phyloP scores from a whole-genome alignment of 495 filamentous ascomycete genomes.

The Talaromyces nanjingensis region DNA sequence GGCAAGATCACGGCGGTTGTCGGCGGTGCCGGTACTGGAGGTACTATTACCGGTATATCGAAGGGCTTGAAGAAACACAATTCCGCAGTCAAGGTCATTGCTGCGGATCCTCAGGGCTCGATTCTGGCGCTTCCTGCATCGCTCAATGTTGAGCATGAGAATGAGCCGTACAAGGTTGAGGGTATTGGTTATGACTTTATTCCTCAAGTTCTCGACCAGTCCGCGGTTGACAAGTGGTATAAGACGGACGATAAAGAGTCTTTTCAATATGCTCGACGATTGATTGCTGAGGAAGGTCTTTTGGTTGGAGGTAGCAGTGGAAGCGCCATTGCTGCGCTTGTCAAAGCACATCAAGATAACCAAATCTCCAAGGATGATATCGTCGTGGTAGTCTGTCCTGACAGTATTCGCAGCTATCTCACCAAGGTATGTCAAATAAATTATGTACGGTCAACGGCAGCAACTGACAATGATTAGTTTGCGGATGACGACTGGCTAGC shows the following conservation, averaged over 20 bases:
- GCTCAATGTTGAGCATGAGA: slow-evolving; percentile 70
- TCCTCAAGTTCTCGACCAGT: slow-evolving; percentile 81
- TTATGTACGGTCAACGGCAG: too few relatives aligned
- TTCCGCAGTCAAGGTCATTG: slow-evolving; percentile 71
- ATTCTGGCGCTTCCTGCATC: slow-evolving; percentile 73
- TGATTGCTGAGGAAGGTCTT: slow-evolving; percentile 93
- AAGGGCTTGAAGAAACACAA: slow-evolving; percentile 85
- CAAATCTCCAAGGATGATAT: slow-evolving; percentile 68
- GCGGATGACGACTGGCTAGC: slow-evolving; percentile 97
- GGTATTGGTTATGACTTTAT: slow-evolving; percentile 99
- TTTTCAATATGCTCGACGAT: slow-evolving; percentile 77
- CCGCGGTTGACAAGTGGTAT: slow-evolving; percentile 87
- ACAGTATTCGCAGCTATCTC: slow-evolving; percentile 96
- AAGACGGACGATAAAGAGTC: slow-evolving; percentile 93
- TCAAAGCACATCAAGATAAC: slow-evolving; percentile 70
- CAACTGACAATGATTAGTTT: slow-evolving; percentile 44
- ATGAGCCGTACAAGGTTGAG: slow-evolving; percentile 93
- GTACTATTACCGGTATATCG: slow-evolving; percentile 88
- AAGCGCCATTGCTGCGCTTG: slow-evolving; percentile 80
- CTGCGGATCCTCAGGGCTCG: slow-evolving; percentile 84
- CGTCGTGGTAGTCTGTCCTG: slow-evolving; percentile 84
- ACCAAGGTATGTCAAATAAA: slow-evolving; percentile 75
- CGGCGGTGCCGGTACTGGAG: slow-evolving; percentile 90
- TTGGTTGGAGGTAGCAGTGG: slow-evolving; percentile 93
- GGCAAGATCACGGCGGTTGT: slow-evolving; percentile 83